Base-by-base conservation (phyloP, 2,329 filamentous ascomycete genomes). In the Sporothrix pallida region DNA sequence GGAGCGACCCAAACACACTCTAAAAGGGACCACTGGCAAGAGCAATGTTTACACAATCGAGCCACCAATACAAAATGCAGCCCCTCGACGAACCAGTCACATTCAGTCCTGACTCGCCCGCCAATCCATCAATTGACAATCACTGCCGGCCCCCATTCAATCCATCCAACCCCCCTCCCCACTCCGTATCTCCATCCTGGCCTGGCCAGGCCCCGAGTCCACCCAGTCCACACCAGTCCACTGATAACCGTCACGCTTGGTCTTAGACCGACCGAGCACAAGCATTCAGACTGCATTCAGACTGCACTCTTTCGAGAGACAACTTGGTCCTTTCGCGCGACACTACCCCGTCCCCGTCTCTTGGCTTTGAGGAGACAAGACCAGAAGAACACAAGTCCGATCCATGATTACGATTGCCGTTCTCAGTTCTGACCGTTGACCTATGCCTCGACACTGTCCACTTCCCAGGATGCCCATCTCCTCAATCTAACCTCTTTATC, bases 171-270 rank as follows among this genome's bases (percentile, higher is more conserved):
- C 7, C 31, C 31, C n/a, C 62, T 48, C 42, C 26, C 62, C 62
- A 67, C 62, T 67, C 42, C 62, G 62, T 67, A 67, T 67, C 42
- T 67, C 37, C 62, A 67, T 67, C 62, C n/a, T n/a, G 20, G 62
- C 62, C 42, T 12, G 60, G 54, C 62, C 42, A 67, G 37, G 20
- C 62, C 31, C 42, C 20, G 17, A 42, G 60, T 46, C 52, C 52
- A 56, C 52, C 15, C 12, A 9, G 8, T 17, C 12, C 17, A 67
- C 31, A 37, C 31, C 31, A 37, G 62, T 48, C 62, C 62, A 67
- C 62, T 67, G 62, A 67, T 67, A 67, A 67, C 62, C 62, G 62
- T 23, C n/a, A 44, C 62, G 62, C 62, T 65, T 65, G 62, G 3
- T 48, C 9, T 58, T 58, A 58, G 54, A 58, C 20, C 54, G 12